These are phyloP conservation scores for Hyphopichia wangnamkhiaoensis DNA, from an alignment of 1,139 yeast species.

Conservation along the genomic window DNA sequence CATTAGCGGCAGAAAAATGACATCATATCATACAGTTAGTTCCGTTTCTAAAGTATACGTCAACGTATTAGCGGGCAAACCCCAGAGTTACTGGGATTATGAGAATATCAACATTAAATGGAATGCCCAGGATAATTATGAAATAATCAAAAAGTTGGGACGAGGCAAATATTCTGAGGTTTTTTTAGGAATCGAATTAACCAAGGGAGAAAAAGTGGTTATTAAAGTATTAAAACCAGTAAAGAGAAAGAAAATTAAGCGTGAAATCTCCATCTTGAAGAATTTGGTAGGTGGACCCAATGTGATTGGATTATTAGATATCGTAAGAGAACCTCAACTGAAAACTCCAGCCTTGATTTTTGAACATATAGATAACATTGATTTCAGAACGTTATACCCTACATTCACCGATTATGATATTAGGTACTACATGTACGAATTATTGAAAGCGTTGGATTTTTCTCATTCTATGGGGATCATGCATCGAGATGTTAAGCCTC, in stretches of 20 bases:
- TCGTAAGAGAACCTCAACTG: conserved; percentile 86
- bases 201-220: conserved; percentile 54
- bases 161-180: conserved; percentile 53
- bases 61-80: conserved; percentile 44
- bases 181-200: conserved; percentile 39
- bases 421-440: conserved; percentile 84
- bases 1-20: too few relatives aligned
- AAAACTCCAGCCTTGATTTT: conserved; percentile 93
- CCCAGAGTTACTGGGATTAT: conserved; percentile 51
- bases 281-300: conserved; percentile 88
- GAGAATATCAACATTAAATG: conserved; percentile 47
- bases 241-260: conserved; percentile 90
- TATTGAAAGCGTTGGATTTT: conserved; percentile 86
- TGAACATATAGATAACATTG: conserved; percentile 87
- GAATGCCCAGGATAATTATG: conserved; percentile 51
- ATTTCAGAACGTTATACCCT: conserved; percentile 90
- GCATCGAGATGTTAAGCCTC: conserved; percentile 99
- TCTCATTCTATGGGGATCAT: conserved; percentile 98
- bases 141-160: conserved; percentile 46
- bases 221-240: conserved; percentile 97
- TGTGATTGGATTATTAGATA: conserved; percentile 76
- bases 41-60: conserved; percentile 46
- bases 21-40: conserved; percentile 17
- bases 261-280: conserved; percentile 91
- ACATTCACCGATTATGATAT: conserved; percentile 82